Evolutionary conservation across 2,329 filamentous ascomycete genomes (phyloP), one percentile per base, ranked within the genome.

Genomic region (Raffaelea deltoideospora): DNA sequence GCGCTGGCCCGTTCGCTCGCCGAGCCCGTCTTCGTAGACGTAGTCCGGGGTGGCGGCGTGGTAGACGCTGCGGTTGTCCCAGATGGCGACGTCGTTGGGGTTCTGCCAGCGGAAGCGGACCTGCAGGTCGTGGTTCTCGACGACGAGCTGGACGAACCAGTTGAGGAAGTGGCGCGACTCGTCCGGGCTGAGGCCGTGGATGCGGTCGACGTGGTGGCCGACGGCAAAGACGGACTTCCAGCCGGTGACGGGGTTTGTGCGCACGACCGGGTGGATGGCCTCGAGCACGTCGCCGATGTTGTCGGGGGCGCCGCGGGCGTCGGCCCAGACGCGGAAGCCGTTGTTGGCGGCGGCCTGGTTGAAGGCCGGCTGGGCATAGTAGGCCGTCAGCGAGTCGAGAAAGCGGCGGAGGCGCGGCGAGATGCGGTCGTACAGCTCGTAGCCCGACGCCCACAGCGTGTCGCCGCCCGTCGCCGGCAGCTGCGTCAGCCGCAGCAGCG

Each of bases 1-100:
- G 2, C 69, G 50, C 23, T 63, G 60, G 0, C 69, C 68, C 9
- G 55, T 57, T 4, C 68, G 50, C 43, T 67, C 58, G 1, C 67
- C 69, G 8, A 59, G 47, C 1, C 53, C 58, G 4, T 47, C 43
- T 41, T 58, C 53, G 31, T 59, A 57, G 30, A 63, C 52, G 43
- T 69, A 67, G 43, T 72, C 68, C 11, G 59, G 60, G 0, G 66
- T 73, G 0, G 67, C 68, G 3, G 63, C 60, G 43, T 74, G 69
- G 45, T 65, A 72, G 1, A 64, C 64, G n/a, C 59, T 64, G 8
- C 68, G 55, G 44, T 73, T 72, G 43, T 74, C 68, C 69, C 69
- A 73, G 43, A 73, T 70, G 2, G 67, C 69, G 48, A 54, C 36
- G 23, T 73, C 69, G 34, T 66, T 61, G 8, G 50, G 50, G 31